Evolutionary conservation across 129 eudicot genomes (phyloP), one percentile per base, ranked within the genome.

Genomic region (Gnaphalium uliginosum): DNA sequence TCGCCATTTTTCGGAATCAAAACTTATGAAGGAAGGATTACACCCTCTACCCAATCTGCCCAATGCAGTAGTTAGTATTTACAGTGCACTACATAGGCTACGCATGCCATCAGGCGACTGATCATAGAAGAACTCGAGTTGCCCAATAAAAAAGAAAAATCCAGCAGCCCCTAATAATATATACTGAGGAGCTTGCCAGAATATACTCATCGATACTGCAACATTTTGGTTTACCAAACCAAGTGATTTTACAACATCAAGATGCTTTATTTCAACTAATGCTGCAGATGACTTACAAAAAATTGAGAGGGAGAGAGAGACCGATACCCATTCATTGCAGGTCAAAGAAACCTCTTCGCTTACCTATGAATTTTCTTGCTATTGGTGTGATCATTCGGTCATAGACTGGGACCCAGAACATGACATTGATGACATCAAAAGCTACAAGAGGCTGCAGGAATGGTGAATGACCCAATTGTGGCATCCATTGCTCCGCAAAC

Each of bases 381-480:
- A 81, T 8, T 4, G 91, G 91, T 26, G 78, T 73, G 19, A 87
- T 62, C 27, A 87, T 6, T 33, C 84, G 75, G 72, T 84, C 91
- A 27, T 87, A 87, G 8, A 84, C 78, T 0, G 88, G 88, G 21
- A 87, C 84, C 65, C 88, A 84, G 54, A 87, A 23, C 21, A 84
- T 75, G 78, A 81, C 84, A 74, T 85, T 78, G 54, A 59, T 50
- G 51, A 82, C 80, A 43, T 84, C 85, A 79, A 87, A 84, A 53
- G 67, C 77, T 19, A 85, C 66, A 21, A 87, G 83, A 50, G 18
- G 83, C 91, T 18, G 88, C 83, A 1, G 91, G 91, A 33, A 84
- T 58, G 27, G 84, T 19, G 50, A 87, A 87, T 27, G 69, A 74
- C 39, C 83, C 86, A 9, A 87, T 71, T 58, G 35, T 51, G 4